Percentiles rank a stretch among this genome's conserved stretches.
Conservation (phyloP, 2,329 filamentous ascomycete genomes). For the Hymenoscyphus infarciens region DNA sequence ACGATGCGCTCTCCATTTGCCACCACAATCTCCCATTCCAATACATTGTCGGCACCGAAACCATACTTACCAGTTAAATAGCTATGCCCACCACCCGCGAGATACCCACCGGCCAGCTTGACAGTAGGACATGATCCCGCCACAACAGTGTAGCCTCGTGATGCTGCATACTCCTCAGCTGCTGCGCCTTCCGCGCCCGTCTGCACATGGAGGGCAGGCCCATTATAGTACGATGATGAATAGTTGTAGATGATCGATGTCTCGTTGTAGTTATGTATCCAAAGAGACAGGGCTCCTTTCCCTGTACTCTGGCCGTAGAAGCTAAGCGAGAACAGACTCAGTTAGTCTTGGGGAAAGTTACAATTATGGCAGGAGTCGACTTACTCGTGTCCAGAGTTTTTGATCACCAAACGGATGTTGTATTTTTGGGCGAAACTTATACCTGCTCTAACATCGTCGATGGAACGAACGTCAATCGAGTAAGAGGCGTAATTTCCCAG, state of each 20-base stretch:
- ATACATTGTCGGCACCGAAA: background rate
- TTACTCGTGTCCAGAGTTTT: conserved; percentile 46
- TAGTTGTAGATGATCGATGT: conserved; percentile 38
- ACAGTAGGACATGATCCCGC: background rate
- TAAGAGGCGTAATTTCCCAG: conserved; percentile 13
- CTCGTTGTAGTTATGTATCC: conserved; percentile 45
- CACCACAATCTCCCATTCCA: conserved; percentile 3
- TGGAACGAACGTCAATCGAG: conserved; percentile 20
- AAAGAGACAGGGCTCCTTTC: conserved; percentile 43
- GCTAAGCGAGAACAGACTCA: conserved; percentile 33
- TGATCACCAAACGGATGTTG: conserved; percentile 35
- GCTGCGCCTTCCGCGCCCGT: background rate
- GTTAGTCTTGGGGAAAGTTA: background rate
- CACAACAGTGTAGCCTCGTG: background rate
- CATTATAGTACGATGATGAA: background rate
- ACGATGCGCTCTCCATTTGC: background rate
- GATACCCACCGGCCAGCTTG: background rate
- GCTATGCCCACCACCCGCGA: background rate
- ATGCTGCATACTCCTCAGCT: background rate
- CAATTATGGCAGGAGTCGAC: background rate
- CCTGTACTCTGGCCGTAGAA: conserved; percentile 45
- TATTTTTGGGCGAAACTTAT: conserved; percentile 35
- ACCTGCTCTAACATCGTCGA: conserved; percentile 4
- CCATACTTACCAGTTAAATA: background rate
- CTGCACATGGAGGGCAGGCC: background rate